Evolutionary conservation across 805 yeast genomes (phyloP).

Genomic region (Yamadazyma paraphyllophila): DNA sequence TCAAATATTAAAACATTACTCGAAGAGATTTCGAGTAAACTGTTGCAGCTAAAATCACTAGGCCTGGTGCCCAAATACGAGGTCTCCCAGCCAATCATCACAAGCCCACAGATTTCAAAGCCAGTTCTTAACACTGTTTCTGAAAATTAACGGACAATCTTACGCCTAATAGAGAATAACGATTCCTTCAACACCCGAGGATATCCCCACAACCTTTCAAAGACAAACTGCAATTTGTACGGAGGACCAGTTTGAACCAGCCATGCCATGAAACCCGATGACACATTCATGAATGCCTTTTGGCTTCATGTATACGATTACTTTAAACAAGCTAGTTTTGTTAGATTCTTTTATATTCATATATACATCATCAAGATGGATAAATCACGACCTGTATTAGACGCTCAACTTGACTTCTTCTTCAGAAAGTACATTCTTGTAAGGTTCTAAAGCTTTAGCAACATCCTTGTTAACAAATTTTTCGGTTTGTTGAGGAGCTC

Average conservation of each 20-base stretch:
- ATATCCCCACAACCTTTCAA: too few relatives aligned
- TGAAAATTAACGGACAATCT: too few relatives aligned
- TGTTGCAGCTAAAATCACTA: too few relatives aligned
- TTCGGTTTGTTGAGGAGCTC: slow-evolving; percentile 97
- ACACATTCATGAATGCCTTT: background rate
- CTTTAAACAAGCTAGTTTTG: background rate
- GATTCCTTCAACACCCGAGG: too few relatives aligned
- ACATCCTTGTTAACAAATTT: slow-evolving; percentile 87
- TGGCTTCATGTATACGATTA: background rate
- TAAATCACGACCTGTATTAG: slow-evolving; percentile 24
- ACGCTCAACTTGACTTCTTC: slow-evolving; percentile 80
- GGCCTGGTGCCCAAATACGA: too few relatives aligned
- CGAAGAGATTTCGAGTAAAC: background rate
- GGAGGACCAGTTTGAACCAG: too few relatives aligned
- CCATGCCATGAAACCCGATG: background rate
- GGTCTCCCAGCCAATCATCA: too few relatives aligned
- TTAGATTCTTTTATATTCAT: background rate
- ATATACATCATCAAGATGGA: background rate
- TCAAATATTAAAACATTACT: background rate
- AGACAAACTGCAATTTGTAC: too few relatives aligned
- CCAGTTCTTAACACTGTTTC: too few relatives aligned
- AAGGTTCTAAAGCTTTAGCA: slow-evolving; percentile 73
- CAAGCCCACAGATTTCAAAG: too few relatives aligned
- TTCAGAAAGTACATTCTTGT: slow-evolving; percentile 53
- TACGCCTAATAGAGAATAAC: too few relatives aligned